Evolutionary conservation across 805 yeast species (phyloP).

Genomic region (Lipomyces lipofer): DNA sequence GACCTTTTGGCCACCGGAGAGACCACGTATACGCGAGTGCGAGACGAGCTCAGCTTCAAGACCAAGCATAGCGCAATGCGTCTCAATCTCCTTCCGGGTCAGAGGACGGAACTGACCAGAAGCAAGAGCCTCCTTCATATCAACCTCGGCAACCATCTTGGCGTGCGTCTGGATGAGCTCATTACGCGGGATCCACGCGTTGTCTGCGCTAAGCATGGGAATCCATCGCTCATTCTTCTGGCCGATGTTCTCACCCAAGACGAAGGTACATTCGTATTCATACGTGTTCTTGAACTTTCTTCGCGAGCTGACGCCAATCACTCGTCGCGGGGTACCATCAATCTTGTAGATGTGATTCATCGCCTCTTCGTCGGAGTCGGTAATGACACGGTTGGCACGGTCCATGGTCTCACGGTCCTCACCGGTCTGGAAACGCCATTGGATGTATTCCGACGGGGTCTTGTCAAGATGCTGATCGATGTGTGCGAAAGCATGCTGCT

Average conservation of each 20-base stretch:
- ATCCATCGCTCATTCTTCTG: conserved; percentile 99
- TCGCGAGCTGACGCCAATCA: conserved; percentile 90
- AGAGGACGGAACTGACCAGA: conserved; percentile 99
- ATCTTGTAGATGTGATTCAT: conserved; percentile 99
- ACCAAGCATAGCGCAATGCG: conserved; percentile 98
- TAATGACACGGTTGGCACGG: conserved; percentile 98
- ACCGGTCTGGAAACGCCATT: conserved; percentile 99
- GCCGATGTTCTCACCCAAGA: conserved; percentile 97
- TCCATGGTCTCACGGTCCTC: conserved; percentile 99
- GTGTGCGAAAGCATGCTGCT: conserved; percentile 99
- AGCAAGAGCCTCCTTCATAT: conserved; percentile 99
- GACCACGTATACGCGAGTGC: conserved; percentile 99
- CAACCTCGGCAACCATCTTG: conserved; percentile 99
- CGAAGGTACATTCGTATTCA: conserved; percentile 98
- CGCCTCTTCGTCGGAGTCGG: conserved; percentile 94
- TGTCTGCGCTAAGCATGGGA: conserved; percentile 99
- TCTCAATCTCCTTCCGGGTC: conserved; percentile 99
- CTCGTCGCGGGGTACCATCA: conserved; percentile 98
- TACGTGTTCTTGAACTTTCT: conserved; percentile 99
- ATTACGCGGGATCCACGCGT: conserved; percentile 99
- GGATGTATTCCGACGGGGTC: conserved; percentile 99
- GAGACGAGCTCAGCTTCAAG: conserved; percentile 98
- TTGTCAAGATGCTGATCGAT: conserved; percentile 98
- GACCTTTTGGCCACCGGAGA: conserved; percentile 99
- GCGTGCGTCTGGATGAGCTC: conserved; percentile 95